Evolutionary conservation across 2,329 filamentous ascomycete genomes (phyloP).

Genomic region (Pyrenophora teres): DNA sequence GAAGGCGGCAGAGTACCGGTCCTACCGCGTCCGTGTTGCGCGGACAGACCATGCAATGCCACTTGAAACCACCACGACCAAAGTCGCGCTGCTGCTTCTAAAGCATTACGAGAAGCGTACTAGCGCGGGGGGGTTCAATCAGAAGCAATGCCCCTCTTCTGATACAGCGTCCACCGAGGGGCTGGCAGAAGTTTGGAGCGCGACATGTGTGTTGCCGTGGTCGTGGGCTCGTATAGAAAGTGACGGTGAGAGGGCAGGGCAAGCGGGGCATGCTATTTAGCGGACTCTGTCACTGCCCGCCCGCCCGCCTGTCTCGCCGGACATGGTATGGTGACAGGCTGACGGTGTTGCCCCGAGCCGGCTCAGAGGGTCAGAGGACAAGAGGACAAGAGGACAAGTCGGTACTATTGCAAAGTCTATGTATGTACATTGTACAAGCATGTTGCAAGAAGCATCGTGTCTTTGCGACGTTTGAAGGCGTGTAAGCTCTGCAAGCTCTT

Average conservation of each 20-base stretch:
- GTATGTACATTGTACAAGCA: not conserved
- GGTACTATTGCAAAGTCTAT: constrained; percentile 1
- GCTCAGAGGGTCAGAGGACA: not conserved
- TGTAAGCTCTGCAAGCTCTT: constrained; percentile 11
- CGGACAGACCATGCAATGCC: constrained; percentile 26
- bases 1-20: constrained; percentile 26
- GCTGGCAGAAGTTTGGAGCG: constrained; percentile 6
- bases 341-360: constrained; percentile 6
- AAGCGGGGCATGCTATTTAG: constrained; percentile 24
- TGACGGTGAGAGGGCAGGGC: constrained; percentile 24
- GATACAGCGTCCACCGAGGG: constrained; percentile 14
- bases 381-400: not conserved
- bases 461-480: not conserved
- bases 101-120: constrained; percentile 38
- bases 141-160: constrained; percentile 31
- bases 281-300: constrained; percentile 7
- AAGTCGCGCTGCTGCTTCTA: constrained; percentile 33
- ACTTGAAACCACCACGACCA: constrained; percentile 38
- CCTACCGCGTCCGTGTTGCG: constrained; percentile 31
- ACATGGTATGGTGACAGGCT: constrained; percentile 4
- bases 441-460: constrained; percentile 3
- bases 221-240: constrained; percentile 1
- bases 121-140: constrained; percentile 42
- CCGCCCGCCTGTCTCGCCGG: constrained; percentile 13
- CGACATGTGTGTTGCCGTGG: constrained; percentile 8